A percentile compares a stretch with the other conserved stretches of the same genome.
Evolutionary conservation across 2,329 filamentous ascomycete species (phyloP).

Genomic region (Coniella vitis): DNA sequence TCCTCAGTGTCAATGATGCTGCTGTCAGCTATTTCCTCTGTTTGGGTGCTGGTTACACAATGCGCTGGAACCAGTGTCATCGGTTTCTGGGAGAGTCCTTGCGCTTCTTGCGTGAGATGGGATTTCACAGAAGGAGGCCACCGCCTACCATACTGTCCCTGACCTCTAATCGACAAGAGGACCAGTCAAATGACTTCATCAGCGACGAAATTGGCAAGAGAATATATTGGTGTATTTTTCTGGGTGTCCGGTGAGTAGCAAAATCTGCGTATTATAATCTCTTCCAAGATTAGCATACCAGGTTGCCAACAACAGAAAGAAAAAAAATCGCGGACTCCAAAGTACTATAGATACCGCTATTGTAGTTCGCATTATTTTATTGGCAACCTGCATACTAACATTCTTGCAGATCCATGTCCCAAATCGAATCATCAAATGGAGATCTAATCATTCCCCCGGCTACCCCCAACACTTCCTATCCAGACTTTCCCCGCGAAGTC

Average conservation of each 20-base stretch:
- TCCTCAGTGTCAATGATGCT: conserved; percentile 46
- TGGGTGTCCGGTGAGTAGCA: conserved; percentile 58
- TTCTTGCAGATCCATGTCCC: conserved; percentile 59
- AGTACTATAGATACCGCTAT: no score
- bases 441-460: conserved; percentile 71
- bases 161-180: conserved; percentile 33
- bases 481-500: conserved; percentile 71
- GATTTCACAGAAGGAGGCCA: conserved; percentile 50
- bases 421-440: conserved; percentile 64
- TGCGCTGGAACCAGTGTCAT: conserved; percentile 59
- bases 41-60: conserved; percentile 58
- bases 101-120: conserved; percentile 61
- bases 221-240: conserved; percentile 79
- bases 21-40: conserved; percentile 72
- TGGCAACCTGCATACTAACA: conserved; percentile 15
- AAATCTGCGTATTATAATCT: no score
- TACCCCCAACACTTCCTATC: conserved; percentile 69
- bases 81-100: conserved; percentile 69
- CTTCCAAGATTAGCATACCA: no score
- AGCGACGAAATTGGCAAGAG: conserved; percentile 68
- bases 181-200: conserved; percentile 55
- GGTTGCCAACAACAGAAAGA: no score
- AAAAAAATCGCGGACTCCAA: no score
- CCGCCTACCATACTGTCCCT: conserved; percentile 31
- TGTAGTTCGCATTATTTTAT: background rate